A percentile compares a stretch with the other conserved stretches of the same genome.
These are phyloP conservation scores for Boletellus deceptivus DNA, from an alignment of 1,284 basidiomycete genomes.

Conservation along the genomic window DNA sequence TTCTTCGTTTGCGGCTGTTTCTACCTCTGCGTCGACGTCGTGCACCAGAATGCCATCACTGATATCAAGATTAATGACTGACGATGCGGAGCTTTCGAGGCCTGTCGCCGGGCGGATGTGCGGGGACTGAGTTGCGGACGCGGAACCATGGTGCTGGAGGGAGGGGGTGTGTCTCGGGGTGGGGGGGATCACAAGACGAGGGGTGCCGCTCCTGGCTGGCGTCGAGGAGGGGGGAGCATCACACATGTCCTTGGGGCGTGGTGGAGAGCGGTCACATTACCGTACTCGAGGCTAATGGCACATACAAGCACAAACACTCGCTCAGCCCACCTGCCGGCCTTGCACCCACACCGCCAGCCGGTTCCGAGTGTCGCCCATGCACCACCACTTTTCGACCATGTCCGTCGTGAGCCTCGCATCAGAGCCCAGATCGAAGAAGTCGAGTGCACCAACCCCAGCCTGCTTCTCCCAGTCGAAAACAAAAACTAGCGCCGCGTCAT, in stretches of 20 bases:
- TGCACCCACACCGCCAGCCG: slow-evolving; percentile 71
- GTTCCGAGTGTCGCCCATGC: slow-evolving; percentile 69
- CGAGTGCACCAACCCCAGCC: slow-evolving; percentile 66
- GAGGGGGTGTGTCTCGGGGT: slow-evolving; percentile 41
- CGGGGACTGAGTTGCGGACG: slow-evolving; percentile 24
- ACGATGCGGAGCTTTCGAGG: slow-evolving; percentile 64
- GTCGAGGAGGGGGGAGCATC: slow-evolving; percentile 32
- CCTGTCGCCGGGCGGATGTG: slow-evolving; percentile 34
- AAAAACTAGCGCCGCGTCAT: slow-evolving; percentile 40
- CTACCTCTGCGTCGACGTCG: slow-evolving; percentile 58
- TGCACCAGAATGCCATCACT: slow-evolving; percentile 65
- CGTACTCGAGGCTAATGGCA: neutral
- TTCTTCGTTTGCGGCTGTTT: slow-evolving; percentile 50
- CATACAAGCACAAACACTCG: slow-evolving; percentile 21
- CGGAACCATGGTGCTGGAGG: slow-evolving; percentile 42
- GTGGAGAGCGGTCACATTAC: neutral
- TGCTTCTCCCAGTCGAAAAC: slow-evolving; percentile 53
- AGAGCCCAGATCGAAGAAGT: slow-evolving; percentile 58
- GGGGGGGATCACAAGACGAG: slow-evolving; percentile 43
- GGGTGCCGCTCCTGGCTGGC: slow-evolving; percentile 37
- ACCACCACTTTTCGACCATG: slow-evolving; percentile 86
- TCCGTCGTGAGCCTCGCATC: slow-evolving; percentile 43
- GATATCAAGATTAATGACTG: slow-evolving; percentile 59
- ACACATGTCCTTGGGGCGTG: slow-evolving; percentile 15
- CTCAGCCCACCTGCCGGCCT: slow-evolving; percentile 40